Percentiles rank a stretch among this genome's conserved stretches.
These are phyloP conservation scores for Claviceps sp. DNA, from an alignment of 2,329 filamentous ascomycete genomes.

Conservation along the genomic window DNA sequence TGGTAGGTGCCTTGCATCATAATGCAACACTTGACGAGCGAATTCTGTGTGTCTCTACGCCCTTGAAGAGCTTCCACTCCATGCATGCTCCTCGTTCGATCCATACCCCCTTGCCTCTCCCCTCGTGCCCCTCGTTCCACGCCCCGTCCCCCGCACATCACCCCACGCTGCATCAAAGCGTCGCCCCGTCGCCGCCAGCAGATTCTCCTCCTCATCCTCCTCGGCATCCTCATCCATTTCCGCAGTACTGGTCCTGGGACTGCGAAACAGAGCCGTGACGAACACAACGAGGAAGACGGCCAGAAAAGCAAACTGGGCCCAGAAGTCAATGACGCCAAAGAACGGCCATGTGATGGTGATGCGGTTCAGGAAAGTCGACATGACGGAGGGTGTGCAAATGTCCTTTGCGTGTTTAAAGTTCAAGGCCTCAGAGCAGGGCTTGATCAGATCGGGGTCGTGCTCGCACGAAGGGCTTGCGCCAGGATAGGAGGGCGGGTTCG, in stretches of 20 bases:
- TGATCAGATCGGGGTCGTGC: slow-evolving; percentile 55
- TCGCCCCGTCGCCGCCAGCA: slow-evolving; percentile 70
- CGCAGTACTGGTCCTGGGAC: slow-evolving; percentile 61
- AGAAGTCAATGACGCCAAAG: slow-evolving; percentile 86
- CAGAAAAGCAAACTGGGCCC: slow-evolving; percentile 89
- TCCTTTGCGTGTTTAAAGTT: slow-evolving; percentile 56
- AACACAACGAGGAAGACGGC: slow-evolving; percentile 73
- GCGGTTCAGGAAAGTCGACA: slow-evolving; percentile 86
- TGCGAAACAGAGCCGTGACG: slow-evolving; percentile 62
- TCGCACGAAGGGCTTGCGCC: slow-evolving; percentile 64
- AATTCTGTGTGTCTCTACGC: neutral
- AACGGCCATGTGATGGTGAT: slow-evolving; percentile 90
- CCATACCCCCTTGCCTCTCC: slow-evolving; percentile 26
- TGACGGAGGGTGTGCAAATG: slow-evolving; percentile 82
- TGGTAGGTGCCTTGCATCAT: no score
- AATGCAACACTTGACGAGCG: no score
- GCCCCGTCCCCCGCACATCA: slow-evolving; percentile 71
- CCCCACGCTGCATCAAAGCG: slow-evolving; percentile 81
- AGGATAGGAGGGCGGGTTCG: slow-evolving; percentile 48
- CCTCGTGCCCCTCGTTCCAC: slow-evolving; percentile 67
- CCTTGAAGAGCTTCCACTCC: slow-evolving; percentile 3
- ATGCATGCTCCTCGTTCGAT: slow-evolving; percentile 7
- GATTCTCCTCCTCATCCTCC: slow-evolving; percentile 83
- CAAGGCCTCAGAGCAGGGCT: slow-evolving; percentile 67
- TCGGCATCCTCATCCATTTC: slow-evolving; percentile 82